Percentiles rank a stretch among this genome's conserved stretches.
Evolutionary conservation across 2,329 filamentous ascomycete genomes (phyloP).

Genomic region (Cytospora chrysosperma): DNA sequence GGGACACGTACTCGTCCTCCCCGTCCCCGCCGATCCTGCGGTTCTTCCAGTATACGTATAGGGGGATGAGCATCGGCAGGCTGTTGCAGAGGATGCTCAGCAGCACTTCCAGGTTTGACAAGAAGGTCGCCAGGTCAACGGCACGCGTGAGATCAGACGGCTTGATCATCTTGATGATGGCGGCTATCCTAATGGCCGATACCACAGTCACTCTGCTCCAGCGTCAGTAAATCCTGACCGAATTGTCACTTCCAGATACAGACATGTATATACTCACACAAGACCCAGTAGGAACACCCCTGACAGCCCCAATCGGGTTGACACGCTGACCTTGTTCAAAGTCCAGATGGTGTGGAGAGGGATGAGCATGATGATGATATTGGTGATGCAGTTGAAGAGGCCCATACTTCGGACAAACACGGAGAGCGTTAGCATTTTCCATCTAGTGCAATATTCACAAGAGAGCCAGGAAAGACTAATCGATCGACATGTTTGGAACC

Average conservation of each 20-base stretch:
- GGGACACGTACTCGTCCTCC: conserved; percentile 22
- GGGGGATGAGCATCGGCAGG: conserved; percentile 20
- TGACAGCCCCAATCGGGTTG: conserved; percentile 17
- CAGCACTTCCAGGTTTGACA: conserved; percentile 13
- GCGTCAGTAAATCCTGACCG: no score
- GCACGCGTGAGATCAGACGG: not conserved
- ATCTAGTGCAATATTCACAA: no score
- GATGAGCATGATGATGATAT: conserved; percentile 39
- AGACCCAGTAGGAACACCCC: conserved; percentile 15
- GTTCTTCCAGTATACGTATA: conserved; percentile 21
- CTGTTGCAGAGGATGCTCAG: conserved; percentile 21
- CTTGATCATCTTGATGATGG: not conserved
- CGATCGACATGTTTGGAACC: no score
- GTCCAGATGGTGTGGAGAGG: conserved; percentile 40
- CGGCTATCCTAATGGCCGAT: conserved; percentile 8
- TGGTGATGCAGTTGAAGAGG: conserved; percentile 38
- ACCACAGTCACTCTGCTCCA: conserved; percentile 11
- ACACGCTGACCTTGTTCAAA: conserved; percentile 32
- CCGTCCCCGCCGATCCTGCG: conserved; percentile 7
- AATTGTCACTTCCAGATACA: no score
- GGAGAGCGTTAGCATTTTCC: not conserved
- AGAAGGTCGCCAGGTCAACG: not conserved
- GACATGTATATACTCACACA: conserved; percentile 8
- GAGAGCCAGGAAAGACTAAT: no score
- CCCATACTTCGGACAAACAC: conserved; percentile 29